Conservation (phyloP, 805 yeast species). For the Ogataea polymorpha region DNA sequence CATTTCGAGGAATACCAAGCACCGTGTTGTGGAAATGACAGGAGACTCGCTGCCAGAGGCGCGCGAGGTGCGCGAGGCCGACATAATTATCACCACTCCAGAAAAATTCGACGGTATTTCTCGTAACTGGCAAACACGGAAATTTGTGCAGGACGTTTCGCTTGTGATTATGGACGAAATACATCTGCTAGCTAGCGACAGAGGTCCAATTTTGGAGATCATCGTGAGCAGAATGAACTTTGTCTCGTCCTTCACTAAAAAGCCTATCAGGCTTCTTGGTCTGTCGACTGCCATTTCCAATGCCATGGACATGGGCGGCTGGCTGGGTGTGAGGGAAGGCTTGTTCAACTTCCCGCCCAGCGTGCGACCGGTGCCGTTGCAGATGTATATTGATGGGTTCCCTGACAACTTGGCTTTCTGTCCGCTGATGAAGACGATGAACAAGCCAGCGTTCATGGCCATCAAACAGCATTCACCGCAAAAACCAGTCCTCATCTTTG, state of each 20-base stretch:
- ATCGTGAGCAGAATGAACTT: slow-evolving; percentile 86
- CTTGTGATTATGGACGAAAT: slow-evolving; percentile 84
- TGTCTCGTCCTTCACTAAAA: slow-evolving; percentile 56
- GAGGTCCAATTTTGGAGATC: slow-evolving; percentile 86
- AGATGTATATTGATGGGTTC: slow-evolving; percentile 85
- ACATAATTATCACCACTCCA: slow-evolving; percentile 78
- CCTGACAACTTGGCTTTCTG: slow-evolving; percentile 80
- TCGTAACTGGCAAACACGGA: slow-evolving; percentile 79
- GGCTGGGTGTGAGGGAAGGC: slow-evolving; percentile 75
- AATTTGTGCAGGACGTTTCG: slow-evolving; percentile 70
- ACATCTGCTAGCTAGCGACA: slow-evolving; percentile 77
- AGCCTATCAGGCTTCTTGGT: slow-evolving; percentile 65
- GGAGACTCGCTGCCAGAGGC: slow-evolving; percentile 82
- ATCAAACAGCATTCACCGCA: slow-evolving; percentile 86
- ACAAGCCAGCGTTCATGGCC: slow-evolving; percentile 88
- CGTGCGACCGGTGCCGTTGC: slow-evolving; percentile 81
- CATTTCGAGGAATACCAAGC: slow-evolving; percentile 43
- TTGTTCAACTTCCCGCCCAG: slow-evolving; percentile 77
- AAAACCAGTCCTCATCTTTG: slow-evolving; percentile 82
- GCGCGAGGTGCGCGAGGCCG: slow-evolving; percentile 61
- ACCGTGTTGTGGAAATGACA: slow-evolving; percentile 69
- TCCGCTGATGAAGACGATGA: slow-evolving; percentile 84
- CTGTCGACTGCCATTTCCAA: slow-evolving; percentile 85
- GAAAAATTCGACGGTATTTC: slow-evolving; percentile 87
- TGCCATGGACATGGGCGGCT: slow-evolving; percentile 81